A percentile compares a stretch with the other conserved stretches of the same genome.
These are phyloP conservation scores for Aureococcus anophagefferens DNA, from an alignment of 108 stramenopile genomes.

Conservation along the genomic window DNA sequence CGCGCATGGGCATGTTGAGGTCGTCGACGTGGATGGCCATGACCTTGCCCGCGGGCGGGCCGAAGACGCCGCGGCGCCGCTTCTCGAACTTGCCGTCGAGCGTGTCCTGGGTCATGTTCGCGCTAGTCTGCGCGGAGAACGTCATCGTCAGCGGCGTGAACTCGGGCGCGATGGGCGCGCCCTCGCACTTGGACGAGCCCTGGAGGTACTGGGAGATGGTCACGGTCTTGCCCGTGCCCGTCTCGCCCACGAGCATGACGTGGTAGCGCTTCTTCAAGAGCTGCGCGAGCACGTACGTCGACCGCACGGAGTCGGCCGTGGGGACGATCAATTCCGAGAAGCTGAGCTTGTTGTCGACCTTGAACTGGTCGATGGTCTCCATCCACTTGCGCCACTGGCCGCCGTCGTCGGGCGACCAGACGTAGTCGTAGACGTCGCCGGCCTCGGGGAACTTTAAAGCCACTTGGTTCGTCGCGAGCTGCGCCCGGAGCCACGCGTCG, in stretches of 20 bases:
- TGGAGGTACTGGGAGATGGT: slow-evolving; percentile 49
- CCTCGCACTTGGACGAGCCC: slow-evolving; percentile 6
- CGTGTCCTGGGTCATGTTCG: slow-evolving; percentile 59
- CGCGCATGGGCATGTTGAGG: slow-evolving; percentile 60
- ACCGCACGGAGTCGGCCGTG: slow-evolving; percentile 49
- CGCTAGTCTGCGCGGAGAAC: slow-evolving; percentile 50
- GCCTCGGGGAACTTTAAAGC: slow-evolving; percentile 31
- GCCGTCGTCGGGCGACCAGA: slow-evolving; percentile 26
- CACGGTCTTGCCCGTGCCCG: slow-evolving; percentile 59
- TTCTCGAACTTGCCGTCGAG: slow-evolving; percentile 57
- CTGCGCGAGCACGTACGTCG: slow-evolving; percentile 43
- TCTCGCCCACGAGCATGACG: slow-evolving; percentile 51
- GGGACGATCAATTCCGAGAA: slow-evolving; percentile 42
- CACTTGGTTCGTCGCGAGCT: slow-evolving; percentile 10
- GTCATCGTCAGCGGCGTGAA: slow-evolving; percentile 41
- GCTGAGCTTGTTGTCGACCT: slow-evolving; percentile 33
- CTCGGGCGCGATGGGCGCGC: slow-evolving; percentile 18
- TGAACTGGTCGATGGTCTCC: slow-evolving; percentile 34
- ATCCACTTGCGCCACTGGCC: slow-evolving; percentile 41
- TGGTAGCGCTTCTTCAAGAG: slow-evolving; percentile 44
- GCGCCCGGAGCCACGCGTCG: slow-evolving; percentile 34
- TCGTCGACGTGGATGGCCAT: slow-evolving; percentile 55
- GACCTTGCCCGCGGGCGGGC: slow-evolving; percentile 48
- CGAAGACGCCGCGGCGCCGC: slow-evolving; percentile 54
- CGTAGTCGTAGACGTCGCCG: slow-evolving; percentile 43